phyloP scores from a whole-genome alignment of 129 eudicot genomes.

The Flaveria ramosissima region DNA sequence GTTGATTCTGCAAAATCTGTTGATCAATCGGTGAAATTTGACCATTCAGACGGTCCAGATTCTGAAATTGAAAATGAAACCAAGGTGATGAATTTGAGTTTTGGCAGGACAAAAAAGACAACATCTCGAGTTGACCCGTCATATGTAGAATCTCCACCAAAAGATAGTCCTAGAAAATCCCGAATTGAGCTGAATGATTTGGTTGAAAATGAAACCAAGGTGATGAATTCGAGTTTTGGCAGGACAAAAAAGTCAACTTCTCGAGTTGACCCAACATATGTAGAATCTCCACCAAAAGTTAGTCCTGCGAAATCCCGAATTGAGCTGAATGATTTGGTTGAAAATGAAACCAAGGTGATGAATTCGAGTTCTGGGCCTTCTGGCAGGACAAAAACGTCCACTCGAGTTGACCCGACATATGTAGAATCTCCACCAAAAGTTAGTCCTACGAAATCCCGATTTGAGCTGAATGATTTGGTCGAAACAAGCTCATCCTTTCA shows the following conservation, averaged over 20 bases:
- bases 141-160: neutral
- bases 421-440: constrained; percentile 6
- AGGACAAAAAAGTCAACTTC: constrained; percentile 13
- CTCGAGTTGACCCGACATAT: neutral
- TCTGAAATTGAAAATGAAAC: constrained; percentile 13
- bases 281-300: neutral
- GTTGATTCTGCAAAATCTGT: constrained; percentile 1
- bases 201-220: constrained; percentile 10
- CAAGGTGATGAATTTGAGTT: neutral
- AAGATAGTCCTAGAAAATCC: constrained; percentile 21
- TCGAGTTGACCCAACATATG: neutral
- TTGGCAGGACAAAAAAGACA: constrained; percentile 12
- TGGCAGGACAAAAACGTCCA: no score
- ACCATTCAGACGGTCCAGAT: constrained; percentile 46
- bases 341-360: neutral
- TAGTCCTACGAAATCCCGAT: constrained; percentile 22
- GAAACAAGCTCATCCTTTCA: constrained; percentile 11
- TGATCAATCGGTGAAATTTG: constrained; percentile 34
- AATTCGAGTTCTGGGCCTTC: neutral
- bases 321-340: constrained; percentile 33
- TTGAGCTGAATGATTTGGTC: constrained; percentile 35
- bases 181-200: constrained; percentile 34
- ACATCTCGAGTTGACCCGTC: neutral
- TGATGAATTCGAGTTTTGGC: neutral
- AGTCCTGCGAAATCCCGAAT: constrained; percentile 23